Base-by-base conservation (phyloP, 257 asterid species). In the Anisodus tanguticus region DNA sequence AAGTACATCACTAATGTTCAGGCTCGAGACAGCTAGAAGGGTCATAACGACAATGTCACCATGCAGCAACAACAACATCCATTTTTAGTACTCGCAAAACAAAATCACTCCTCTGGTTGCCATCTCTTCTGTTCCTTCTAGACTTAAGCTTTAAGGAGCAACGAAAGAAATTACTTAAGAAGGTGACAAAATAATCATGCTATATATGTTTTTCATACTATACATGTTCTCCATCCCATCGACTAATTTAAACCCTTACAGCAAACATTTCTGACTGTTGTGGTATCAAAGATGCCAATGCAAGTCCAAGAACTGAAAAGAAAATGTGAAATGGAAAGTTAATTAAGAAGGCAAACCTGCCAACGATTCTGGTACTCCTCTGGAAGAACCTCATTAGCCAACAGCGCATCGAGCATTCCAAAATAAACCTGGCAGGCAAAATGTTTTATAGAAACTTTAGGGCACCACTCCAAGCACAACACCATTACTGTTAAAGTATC, bases 401-500 rank as follows among this genome's bases (percentile, higher is more conserved):
- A 83, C 66, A 90, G 81, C 70, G 90, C 90, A 85, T 90, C 92
- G 51, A 90, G 89, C 92, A 90, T 90, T 35, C 91, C 92, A 47
- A 90, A 90, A 86, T 90, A 90, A 15, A 90, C 89, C 92, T 89
- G 85, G 55, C 51, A 59, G 57, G 22, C 41, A 47, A 53, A 80
- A 83, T 78, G 74, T 10, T 17, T 64, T 64, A 17, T 1, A 43
- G 62, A 72, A n/a, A 35, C 3, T 12, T 86, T 57, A 62, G 84
- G 55, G 59, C 12, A 69, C 15, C 22, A 69, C 54, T 68, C 47
- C 10, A 68, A 15, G 77, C 53, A 68, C 26, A 63, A 63, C 41
- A 22, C 58, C 31, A 71, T 71, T 45, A n/a, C 79, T 43, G 37
- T 13, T 77, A 7, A 74, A 77, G 37, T 13, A 77, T 77, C 19